phyloP scores from a whole-genome alignment of 495 filamentous ascomycete species.

The Hapsidospora chrysogenum region DNA sequence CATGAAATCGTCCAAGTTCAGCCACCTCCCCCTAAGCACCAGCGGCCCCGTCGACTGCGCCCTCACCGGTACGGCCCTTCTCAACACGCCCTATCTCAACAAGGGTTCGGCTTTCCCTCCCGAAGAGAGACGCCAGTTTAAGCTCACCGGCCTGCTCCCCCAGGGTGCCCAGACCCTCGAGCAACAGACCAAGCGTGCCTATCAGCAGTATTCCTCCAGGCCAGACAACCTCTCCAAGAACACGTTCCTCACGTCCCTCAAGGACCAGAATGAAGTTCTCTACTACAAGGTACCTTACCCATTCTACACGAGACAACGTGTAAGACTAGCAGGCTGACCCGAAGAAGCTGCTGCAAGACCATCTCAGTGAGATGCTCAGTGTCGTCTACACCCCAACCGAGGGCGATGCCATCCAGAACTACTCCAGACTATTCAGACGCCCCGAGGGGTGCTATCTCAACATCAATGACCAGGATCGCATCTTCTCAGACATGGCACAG shows the following conservation, averaged over 20 bases:
- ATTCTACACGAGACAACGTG: background rate
- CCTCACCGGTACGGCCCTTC: constrained; percentile 40
- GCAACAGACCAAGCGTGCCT: constrained; percentile 61
- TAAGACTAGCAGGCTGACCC: no score
- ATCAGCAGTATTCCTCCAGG: constrained; percentile 55
- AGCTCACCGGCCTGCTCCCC: constrained; percentile 55
- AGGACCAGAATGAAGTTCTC: constrained; percentile 67
- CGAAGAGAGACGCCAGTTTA: constrained; percentile 52
- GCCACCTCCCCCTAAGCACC: constrained; percentile 43
- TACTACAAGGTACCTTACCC: constrained; percentile 45
- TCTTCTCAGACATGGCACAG: constrained; percentile 44
- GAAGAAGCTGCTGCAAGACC: constrained; percentile 24
- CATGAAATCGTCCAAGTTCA: constrained; percentile 29
- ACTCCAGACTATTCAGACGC: constrained; percentile 58
- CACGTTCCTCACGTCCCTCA: constrained; percentile 73
- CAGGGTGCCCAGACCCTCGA: constrained; percentile 61
- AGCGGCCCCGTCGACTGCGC: constrained; percentile 46
- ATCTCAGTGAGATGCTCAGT: constrained; percentile 63
- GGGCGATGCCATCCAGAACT: constrained; percentile 80
- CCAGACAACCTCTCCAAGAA: constrained; percentile 57
- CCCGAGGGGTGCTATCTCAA: constrained; percentile 54
- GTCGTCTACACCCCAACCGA: constrained; percentile 86
- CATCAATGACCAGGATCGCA: constrained; percentile 36
- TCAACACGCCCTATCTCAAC: constrained; percentile 60
- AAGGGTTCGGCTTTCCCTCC: constrained; percentile 65